Conservation (phyloP, 331 rosid genomes). For the Cydonia oblonga region DNA sequence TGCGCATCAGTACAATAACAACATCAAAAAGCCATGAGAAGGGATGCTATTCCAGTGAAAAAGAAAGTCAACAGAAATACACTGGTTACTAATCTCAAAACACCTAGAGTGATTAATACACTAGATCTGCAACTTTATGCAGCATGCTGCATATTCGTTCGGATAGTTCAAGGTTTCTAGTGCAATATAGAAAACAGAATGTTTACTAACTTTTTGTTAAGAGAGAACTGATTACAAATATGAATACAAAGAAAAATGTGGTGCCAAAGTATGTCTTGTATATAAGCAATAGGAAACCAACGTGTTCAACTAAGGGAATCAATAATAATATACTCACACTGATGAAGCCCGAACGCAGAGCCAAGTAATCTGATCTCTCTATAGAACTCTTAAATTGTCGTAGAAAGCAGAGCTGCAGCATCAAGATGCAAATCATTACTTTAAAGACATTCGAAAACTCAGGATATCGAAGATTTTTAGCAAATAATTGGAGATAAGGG, state of each 20-base stretch:
- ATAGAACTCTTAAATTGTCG: slow-evolving; percentile 81
- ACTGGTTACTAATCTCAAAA: background rate
- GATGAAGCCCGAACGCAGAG: slow-evolving; percentile 89
- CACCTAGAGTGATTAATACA: background rate
- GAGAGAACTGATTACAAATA: too few relatives aligned
- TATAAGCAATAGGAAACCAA: background rate
- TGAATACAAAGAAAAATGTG: too few relatives aligned
- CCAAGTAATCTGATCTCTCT: slow-evolving; percentile 79
- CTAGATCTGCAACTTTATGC: background rate
- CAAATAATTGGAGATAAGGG: background rate
- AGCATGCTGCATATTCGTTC: background rate
- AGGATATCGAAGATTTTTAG: background rate
- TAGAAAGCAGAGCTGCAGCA: slow-evolving; percentile 82
- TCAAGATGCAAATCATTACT: slow-evolving; percentile 13
- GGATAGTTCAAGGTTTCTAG: background rate
- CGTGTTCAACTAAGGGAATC: background rate
- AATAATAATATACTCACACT: slow-evolving; percentile 38
- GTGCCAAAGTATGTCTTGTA: background rate
- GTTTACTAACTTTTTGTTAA: too few relatives aligned
- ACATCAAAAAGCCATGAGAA: background rate
- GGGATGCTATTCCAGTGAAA: background rate
- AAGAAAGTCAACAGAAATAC: background rate
- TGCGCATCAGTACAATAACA: background rate
- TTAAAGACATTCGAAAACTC: background rate
- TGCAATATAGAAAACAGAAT: background rate